phyloP scores from a whole-genome alignment of 257 asterid genomes.

The Mitragyna speciosa region DNA sequence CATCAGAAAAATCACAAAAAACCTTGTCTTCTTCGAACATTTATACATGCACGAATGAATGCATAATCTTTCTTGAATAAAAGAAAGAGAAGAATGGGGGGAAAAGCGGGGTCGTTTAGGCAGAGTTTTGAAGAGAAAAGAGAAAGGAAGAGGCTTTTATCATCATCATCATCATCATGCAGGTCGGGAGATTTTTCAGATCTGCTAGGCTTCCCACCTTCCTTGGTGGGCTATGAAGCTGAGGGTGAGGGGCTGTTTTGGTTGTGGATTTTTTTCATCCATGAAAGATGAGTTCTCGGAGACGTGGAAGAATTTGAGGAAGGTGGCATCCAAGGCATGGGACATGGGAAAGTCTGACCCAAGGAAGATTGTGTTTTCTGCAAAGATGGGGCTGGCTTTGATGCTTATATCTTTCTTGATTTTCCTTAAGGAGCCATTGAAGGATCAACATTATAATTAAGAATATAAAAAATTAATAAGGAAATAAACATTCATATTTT shows the following conservation, averaged over 20 bases:
- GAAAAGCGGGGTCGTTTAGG: conserved; percentile 31
- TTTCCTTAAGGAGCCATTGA: conserved; percentile 55
- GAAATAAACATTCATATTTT: no score
- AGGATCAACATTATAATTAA: no score
- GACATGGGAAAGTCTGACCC: conserved; percentile 72
- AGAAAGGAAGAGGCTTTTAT: conserved; percentile 27
- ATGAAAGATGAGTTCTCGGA: conserved; percentile 5
- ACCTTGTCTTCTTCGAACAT: not conserved
- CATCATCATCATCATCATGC: conserved; percentile 20
- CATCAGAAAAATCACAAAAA: not conserved
- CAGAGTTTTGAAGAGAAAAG: conserved; percentile 35
- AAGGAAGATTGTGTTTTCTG: conserved; percentile 56
- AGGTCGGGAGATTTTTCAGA: conserved; percentile 21
- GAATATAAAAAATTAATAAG: no score
- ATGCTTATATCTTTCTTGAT: conserved; percentile 57
- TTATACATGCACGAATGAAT: not conserved
- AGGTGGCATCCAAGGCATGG: conserved; percentile 33
- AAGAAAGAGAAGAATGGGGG: conserved; percentile 16
- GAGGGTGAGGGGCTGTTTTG: not conserved
- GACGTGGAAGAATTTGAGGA: conserved; percentile 26
- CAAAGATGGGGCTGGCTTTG: conserved; percentile 68
- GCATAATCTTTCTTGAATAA: not conserved
- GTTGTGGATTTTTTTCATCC: conserved; percentile 20
- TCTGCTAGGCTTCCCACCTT: conserved; percentile 10
- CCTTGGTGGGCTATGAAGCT: conserved; percentile 1